phyloP scores from a whole-genome alignment of 2,329 filamentous ascomycete species.

The Fulvia fulva region DNA sequence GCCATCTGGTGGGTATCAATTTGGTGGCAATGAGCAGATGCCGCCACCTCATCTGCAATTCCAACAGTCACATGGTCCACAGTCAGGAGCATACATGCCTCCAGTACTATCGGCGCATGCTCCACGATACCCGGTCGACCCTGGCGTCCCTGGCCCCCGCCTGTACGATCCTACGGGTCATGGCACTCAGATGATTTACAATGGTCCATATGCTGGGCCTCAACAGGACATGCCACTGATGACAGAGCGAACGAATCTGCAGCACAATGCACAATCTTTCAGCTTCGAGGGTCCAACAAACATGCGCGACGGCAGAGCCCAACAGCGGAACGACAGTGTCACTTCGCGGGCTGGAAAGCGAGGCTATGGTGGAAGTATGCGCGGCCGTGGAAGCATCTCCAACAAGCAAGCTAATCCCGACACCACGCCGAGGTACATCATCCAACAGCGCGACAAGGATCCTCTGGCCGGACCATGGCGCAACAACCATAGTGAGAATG shows the following conservation, averaged over 20 bases:
- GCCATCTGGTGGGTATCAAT: not conserved
- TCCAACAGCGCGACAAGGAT: not conserved
- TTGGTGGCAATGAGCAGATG: not conserved
- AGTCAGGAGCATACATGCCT: not conserved
- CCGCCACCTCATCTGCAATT: not conserved
- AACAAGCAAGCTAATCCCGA: not conserved
- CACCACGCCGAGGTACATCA: not conserved
- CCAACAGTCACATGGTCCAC: not conserved
- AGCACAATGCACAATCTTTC: not conserved
- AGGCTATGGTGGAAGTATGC: not conserved
- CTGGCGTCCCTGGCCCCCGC: not conserved
- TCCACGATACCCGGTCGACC: not conserved
- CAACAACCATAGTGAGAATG: not conserved
- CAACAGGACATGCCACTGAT: not conserved
- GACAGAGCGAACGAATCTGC: not conserved
- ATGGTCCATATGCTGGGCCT: not conserved
- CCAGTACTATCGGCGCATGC: not conserved
- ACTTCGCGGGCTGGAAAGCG: slow-evolving; percentile 1
- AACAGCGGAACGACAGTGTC: slow-evolving; percentile 1
- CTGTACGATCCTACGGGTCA: not conserved
- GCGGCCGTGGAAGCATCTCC: not conserved
- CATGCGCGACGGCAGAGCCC: not conserved
- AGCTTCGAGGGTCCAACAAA: not conserved
- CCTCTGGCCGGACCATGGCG: not conserved
- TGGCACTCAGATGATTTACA: not conserved